phyloP scores from a whole-genome alignment of 129 eudicot species.

The Tagetes erecta region DNA sequence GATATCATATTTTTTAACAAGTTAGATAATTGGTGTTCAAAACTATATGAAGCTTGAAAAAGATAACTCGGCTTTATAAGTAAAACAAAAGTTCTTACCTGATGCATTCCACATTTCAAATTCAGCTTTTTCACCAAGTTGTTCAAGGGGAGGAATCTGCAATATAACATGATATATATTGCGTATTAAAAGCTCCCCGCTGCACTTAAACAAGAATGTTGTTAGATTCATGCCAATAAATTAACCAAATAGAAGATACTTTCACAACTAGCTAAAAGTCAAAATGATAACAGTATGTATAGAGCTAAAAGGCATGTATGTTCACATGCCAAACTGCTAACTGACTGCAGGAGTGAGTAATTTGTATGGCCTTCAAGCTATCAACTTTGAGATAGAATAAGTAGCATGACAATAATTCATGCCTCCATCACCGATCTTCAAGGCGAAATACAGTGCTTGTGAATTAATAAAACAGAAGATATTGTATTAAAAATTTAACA shows the following conservation, averaged over 20 bases:
- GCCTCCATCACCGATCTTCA: neutral
- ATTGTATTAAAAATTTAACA: neutral
- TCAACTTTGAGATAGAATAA: constrained; percentile 1
- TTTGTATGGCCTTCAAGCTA: constrained; percentile 11
- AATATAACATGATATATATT: constrained; percentile 60
- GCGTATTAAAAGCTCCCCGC: constrained; percentile 58
- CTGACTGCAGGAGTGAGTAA: neutral
- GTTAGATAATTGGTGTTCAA: no score
- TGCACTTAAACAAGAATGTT: constrained; percentile 29
- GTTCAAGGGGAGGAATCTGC: constrained; percentile 51
- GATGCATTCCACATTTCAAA: constrained; percentile 70
- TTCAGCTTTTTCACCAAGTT: constrained; percentile 42
- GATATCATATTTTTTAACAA: no score
- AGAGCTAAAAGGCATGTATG: neutral
- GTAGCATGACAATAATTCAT: neutral
- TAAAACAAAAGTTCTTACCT: constrained; percentile 40
- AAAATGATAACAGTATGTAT: neutral
- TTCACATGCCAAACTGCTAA: neutral
- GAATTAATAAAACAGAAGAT: neutral
- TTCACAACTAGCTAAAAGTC: neutral
- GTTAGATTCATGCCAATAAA: constrained; percentile 12
- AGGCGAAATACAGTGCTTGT: neutral
- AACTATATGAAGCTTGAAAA: no score
- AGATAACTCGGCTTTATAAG: no score
- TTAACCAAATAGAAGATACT: neutral